phyloP scores from a whole-genome alignment of 345 rosid genomes.

The Nephelium lappaceum region DNA sequence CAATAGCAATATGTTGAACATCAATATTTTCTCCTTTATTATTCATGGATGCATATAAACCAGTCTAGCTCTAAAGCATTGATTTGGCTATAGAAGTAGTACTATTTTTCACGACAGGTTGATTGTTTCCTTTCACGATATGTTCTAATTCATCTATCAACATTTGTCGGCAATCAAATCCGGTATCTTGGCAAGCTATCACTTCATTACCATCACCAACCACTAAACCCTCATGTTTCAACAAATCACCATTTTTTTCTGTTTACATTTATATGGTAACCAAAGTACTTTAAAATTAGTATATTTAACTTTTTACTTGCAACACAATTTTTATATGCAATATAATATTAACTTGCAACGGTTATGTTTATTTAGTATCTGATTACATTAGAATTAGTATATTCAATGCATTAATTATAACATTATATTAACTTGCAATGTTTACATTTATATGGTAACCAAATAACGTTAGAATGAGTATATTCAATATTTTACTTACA shows the following conservation, averaged over 20 bases:
- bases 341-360: no score
- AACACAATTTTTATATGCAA: no score
- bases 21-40: conserved; percentile 28
- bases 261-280: no score
- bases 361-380: no score
- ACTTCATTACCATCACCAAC: conserved; percentile 27
- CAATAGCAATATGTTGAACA: conserved; percentile 21
- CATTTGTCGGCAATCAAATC: conserved; percentile 31
- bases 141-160: conserved; percentile 55
- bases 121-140: conserved; percentile 40
- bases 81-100: conserved; percentile 14
- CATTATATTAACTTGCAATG: no score
- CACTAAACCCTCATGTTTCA: conserved; percentile 17
- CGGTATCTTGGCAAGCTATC: conserved; percentile 34
- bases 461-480: no score
- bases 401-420: no score
- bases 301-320: no score
- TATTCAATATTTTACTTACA: no score
- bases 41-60: conserved; percentile 21
- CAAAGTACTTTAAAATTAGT: no score
- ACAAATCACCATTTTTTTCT: conserved; percentile 30
- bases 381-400: no score
- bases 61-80: conserved; percentile 28
- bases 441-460: no score
- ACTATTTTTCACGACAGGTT: conserved; percentile 29